phyloP scores from a whole-genome alignment of 805 yeast species.

The Lipomyces chichibuensis region DNA sequence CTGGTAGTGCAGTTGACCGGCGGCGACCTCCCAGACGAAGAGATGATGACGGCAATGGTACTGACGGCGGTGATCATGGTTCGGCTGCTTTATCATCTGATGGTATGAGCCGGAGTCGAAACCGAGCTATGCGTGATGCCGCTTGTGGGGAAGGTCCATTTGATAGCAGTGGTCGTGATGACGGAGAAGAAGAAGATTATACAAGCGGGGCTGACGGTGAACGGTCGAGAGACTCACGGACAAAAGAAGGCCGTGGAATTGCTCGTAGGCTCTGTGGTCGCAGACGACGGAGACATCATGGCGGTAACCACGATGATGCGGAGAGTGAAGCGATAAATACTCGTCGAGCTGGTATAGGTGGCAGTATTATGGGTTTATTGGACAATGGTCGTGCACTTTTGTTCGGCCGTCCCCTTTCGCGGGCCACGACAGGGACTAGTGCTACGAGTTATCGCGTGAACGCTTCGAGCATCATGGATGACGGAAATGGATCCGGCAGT shows the following conservation, averaged over 20 bases:
- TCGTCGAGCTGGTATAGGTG: not conserved
- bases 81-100: not conserved
- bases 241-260: not conserved
- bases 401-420: conserved; percentile 27
- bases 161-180: conserved; percentile 4
- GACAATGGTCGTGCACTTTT: conserved; percentile 19
- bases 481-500: conserved; percentile 7
- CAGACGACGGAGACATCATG: not conserved
- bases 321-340: not conserved
- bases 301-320: not conserved
- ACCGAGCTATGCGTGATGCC: not conserved
- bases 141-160: not conserved
- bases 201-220: not conserved
- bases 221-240: not conserved
- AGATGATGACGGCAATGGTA: not conserved
- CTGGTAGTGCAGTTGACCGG: not conserved
- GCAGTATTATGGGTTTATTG: conserved; percentile 12
- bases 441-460: conserved; percentile 31
- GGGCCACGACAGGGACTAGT: conserved; percentile 31
- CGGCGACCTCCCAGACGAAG: conserved; percentile 5
- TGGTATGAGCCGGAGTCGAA: not conserved
- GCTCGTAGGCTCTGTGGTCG: not conserved
- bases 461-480: conserved; percentile 15
- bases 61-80: not conserved
- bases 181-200: not conserved